A percentile compares a stretch with the other conserved stretches of the same genome.
phyloP scores from a whole-genome alignment of 192 early-diverging fungal genomes.

The Backusella tarrabulga region DNA sequence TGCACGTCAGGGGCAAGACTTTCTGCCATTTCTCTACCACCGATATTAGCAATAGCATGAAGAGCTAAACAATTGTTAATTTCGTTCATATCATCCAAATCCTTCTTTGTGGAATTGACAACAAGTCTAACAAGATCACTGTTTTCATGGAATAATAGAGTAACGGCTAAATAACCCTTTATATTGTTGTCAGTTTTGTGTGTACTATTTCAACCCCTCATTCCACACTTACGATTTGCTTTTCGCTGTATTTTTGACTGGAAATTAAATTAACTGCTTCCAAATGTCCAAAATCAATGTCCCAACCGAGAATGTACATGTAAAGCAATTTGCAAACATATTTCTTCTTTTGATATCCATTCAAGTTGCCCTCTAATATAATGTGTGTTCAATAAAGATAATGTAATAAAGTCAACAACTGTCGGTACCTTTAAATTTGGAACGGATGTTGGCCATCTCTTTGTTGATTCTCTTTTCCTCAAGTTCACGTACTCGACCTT shows the following conservation, averaged over 20 bases:
- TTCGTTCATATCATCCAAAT: conserved; percentile 85
- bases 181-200: not conserved
- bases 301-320: conserved; percentile 99
- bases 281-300: conserved; percentile 97
- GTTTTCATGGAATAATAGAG: conserved; percentile 87
- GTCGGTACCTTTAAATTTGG: conserved; percentile 92
- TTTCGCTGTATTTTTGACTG: conserved; percentile 92
- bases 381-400: too few species aligned
- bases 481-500: conserved; percentile 93
- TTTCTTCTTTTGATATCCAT: conserved; percentile 99
- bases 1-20: conserved; percentile 81
- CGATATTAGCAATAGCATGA: conserved; percentile 96
- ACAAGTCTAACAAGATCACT: conserved; percentile 82
- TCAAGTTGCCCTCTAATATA: conserved; percentile 77
- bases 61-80: conserved; percentile 89
- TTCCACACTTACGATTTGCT: conserved; percentile 82
- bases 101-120: conserved; percentile 84
- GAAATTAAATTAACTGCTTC: conserved; percentile 93
- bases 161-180: conserved; percentile 96
- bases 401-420: not conserved
- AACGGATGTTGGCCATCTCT: conserved; percentile 97
- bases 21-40: conserved; percentile 90
- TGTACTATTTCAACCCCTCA: not conserved
- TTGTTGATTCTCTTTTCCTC: conserved; percentile 99
- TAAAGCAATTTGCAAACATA: conserved; percentile 99